Base-by-base conservation (phyloP, 257 asterid species). In the Solanum tacnaense region DNA sequence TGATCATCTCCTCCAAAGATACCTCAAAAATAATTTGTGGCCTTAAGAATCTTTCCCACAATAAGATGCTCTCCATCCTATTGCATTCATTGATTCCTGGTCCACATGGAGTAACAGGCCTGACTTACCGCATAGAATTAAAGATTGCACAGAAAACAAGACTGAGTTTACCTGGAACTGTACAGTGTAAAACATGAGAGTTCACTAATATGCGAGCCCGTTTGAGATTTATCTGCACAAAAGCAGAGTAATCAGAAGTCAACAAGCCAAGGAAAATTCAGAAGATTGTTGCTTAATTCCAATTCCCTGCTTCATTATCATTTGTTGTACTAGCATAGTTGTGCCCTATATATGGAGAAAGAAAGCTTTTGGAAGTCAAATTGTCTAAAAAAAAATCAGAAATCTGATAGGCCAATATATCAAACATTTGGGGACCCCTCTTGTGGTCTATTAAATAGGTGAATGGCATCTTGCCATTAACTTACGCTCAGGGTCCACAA, bases 171-270 rank as follows among this genome's bases (percentile, higher is more conserved):
- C 99, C 99, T 86, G 93, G 98, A 88, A 96, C 92, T 84, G 88
- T 89, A 85, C 89, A 74, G 91, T 85, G 88, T 88, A 89, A 83
- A 87, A 97, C 88, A 89, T 96, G 96, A 5, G 98, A 95, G 90
- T 93, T 92, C 89, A 94, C 99, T 85, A 97, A 89, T 92, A 97
- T 91, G 85, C 99, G 94, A 84, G 99, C 98, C 88, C 99, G 99
- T 91, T 97, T 97, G 88, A 96, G 96, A 90, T 97, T 97, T 93
- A 97, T 95, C 99, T 97, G 98, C 83, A 89, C 92, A 68, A 83
- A 90, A 91, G 86, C 84, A 82, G 41, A 87, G 74, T 75, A 87
- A 36, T 29, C 35, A 75, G 74, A 87, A 62, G 25, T 41, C 60
- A 6, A 11, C 21, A 13, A 65, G 56, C 29, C 35, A 13, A 35